Conservation (phyloP, 805 yeast species). For the Cyberlindnera amylophila region DNA sequence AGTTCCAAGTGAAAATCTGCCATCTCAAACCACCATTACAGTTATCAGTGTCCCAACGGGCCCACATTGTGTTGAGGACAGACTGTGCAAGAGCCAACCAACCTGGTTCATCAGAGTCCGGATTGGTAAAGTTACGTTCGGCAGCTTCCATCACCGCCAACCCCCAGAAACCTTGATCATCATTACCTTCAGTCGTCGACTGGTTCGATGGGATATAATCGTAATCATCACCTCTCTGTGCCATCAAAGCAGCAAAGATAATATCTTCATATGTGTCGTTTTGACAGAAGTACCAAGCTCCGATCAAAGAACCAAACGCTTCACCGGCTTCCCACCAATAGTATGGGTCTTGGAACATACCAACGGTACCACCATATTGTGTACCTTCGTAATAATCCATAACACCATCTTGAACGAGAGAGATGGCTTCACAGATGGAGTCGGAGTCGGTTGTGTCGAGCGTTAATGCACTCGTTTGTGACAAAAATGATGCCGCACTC, state of each 20-base stretch:
- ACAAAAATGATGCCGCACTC: not conserved
- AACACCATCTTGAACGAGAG: slow-evolving; percentile 56
- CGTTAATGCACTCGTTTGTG: slow-evolving; percentile 27
- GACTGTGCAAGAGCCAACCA: slow-evolving; percentile 64
- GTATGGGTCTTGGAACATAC: slow-evolving; percentile 70
- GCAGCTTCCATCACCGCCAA: slow-evolving; percentile 62
- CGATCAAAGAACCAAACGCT: slow-evolving; percentile 66
- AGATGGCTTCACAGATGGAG: slow-evolving; percentile 56
- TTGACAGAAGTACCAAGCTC: slow-evolving; percentile 67
- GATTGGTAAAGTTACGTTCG: slow-evolving; percentile 57
- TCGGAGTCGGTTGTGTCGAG: slow-evolving; percentile 37
- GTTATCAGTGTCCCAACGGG: slow-evolving; percentile 52
- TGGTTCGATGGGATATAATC: slow-evolving; percentile 63
- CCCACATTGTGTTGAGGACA: slow-evolving; percentile 56
- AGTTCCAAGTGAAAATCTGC: slow-evolving; percentile 70
- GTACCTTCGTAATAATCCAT: slow-evolving; percentile 69
- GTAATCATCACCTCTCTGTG: slow-evolving; percentile 43
- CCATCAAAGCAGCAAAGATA: slow-evolving; percentile 52
- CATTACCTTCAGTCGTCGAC: slow-evolving; percentile 67
- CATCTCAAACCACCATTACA: slow-evolving; percentile 70
- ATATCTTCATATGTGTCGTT: slow-evolving; percentile 61
- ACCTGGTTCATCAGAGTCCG: slow-evolving; percentile 41
- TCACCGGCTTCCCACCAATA: slow-evolving; percentile 96
- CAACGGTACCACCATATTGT: slow-evolving; percentile 62
- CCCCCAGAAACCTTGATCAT: slow-evolving; percentile 77